A percentile compares a stretch with the other conserved stretches of the same genome.
Conservation (phyloP, 1,284 basidiomycete genomes). For the Cryptococcus floricola region DNA sequence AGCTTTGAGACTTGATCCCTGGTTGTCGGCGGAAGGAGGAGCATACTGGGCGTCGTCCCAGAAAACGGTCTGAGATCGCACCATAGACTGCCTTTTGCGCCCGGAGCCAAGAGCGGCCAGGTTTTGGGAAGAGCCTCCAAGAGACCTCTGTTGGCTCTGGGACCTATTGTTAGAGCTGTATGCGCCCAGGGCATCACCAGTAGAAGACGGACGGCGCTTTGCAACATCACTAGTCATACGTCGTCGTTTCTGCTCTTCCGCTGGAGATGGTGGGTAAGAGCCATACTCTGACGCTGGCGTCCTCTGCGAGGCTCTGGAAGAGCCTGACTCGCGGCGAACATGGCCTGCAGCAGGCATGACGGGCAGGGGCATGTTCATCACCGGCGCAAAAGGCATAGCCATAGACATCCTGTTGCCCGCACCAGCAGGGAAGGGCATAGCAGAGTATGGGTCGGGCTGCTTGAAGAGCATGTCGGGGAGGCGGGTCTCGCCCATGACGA, state of each 20-base stretch:
- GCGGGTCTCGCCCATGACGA: constrained; percentile 45
- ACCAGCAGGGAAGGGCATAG: constrained; percentile 6
- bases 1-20: neutral
- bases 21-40: neutral
- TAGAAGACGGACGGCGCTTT: constrained; percentile 20
- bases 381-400: constrained; percentile 10
- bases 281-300: too few species aligned
- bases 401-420: neutral
- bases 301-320: neutral
- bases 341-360: constrained; percentile 4
- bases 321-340: constrained; percentile 14
- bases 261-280: neutral
- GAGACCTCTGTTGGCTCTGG: neutral
- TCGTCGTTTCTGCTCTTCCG: constrained; percentile 3
- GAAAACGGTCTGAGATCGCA: constrained; percentile 42
- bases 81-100: constrained; percentile 12
- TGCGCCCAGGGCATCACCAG: constrained; percentile 10
- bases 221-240: constrained; percentile 1
- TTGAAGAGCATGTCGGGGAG: constrained; percentile 38
- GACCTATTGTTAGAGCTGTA: neutral
- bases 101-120: neutral
- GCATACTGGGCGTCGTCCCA: constrained; percentile 44
- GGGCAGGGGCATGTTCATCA: constrained; percentile 7
- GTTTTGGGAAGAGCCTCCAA: neutral
- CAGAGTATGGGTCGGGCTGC: constrained; percentile 16